Percentiles rank a stretch among this genome's conserved stretches.
Conservation (phyloP, 1,284 basidiomycete species). For the Cryptococcus amylolentus region DNA sequence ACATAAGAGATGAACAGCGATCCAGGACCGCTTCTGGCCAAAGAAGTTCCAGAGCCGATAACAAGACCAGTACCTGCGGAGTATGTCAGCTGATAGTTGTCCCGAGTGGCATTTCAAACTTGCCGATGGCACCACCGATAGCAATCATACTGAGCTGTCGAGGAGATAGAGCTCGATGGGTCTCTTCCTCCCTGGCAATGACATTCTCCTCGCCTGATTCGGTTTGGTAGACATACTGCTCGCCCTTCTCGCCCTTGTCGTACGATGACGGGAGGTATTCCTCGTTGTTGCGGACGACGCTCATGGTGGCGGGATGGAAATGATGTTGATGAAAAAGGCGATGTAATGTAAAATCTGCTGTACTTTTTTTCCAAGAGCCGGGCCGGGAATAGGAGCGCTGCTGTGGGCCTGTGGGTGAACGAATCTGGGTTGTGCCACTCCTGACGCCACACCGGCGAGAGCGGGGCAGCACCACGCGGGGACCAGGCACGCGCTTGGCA, state of each 20-base stretch:
- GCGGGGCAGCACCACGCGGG: too few relatives aligned
- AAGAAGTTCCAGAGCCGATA: constrained; percentile 58
- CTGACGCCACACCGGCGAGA: too few relatives aligned
- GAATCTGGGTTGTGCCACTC: too few relatives aligned
- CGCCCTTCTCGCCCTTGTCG: background rate
- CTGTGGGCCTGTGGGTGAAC: too few relatives aligned
- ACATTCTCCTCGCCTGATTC: constrained; percentile 12
- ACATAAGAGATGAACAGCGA: constrained; percentile 52
- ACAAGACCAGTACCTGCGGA: constrained; percentile 62
- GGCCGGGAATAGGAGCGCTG: too few relatives aligned
- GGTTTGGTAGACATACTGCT: background rate
- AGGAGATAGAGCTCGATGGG: constrained; percentile 33
- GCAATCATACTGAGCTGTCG: constrained; percentile 52
- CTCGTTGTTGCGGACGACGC: background rate
- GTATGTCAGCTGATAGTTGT: background rate
- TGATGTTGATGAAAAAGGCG: background rate
- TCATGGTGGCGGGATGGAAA: background rate
- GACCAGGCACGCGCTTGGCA: too few relatives aligned
- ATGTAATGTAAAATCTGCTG: too few relatives aligned
- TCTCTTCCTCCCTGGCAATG: constrained; percentile 29
- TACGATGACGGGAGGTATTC: background rate
- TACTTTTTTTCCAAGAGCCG: too few relatives aligned
- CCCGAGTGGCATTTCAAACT: background rate
- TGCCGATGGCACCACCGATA: constrained; percentile 54
- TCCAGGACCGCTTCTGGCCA: constrained; percentile 51